Evolutionary conservation across 2,329 filamentous ascomycete species (phyloP).

Genomic region (Fusarium hostae): DNA sequence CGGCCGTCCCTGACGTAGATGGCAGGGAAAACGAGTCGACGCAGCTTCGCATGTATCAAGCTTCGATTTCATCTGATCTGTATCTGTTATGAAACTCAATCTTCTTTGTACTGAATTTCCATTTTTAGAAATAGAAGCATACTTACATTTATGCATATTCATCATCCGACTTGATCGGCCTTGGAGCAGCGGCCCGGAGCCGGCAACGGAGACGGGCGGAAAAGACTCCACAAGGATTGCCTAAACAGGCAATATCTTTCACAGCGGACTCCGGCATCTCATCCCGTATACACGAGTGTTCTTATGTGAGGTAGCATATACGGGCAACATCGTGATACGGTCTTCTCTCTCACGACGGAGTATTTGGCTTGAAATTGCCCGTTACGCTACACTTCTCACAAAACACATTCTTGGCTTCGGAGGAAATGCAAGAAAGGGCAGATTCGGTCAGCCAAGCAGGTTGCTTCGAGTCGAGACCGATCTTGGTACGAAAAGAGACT

Average conservation of each 20-base stretch:
- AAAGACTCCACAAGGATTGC: constrained; percentile 21
- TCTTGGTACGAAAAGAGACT: background rate
- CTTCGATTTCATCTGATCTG: background rate
- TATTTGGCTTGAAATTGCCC: background rate
- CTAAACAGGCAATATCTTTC: constrained; percentile 30
- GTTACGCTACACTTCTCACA: background rate
- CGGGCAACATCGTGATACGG: background rate
- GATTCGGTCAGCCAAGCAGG: constrained; percentile 2
- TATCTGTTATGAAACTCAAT: background rate
- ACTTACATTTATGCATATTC: background rate
- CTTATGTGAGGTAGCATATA: constrained; percentile 5
- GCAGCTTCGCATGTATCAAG: background rate
- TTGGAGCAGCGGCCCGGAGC: constrained; percentile 6
- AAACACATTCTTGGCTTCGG: background rate
- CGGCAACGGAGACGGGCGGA: constrained; percentile 19
- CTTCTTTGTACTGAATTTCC: background rate
- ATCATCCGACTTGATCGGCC: constrained; percentile 8
- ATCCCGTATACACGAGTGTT: constrained; percentile 1
- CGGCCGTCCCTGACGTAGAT: constrained; percentile 25
- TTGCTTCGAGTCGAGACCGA: constrained; percentile 8
- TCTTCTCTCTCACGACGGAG: background rate
- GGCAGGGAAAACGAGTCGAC: constrained; percentile 1
- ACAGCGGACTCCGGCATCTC: background rate
- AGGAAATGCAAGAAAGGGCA: background rate
- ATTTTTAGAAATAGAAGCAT: background rate